Base-by-base conservation (phyloP, 805 yeast genomes). In the Grigorovia humatica region DNA sequence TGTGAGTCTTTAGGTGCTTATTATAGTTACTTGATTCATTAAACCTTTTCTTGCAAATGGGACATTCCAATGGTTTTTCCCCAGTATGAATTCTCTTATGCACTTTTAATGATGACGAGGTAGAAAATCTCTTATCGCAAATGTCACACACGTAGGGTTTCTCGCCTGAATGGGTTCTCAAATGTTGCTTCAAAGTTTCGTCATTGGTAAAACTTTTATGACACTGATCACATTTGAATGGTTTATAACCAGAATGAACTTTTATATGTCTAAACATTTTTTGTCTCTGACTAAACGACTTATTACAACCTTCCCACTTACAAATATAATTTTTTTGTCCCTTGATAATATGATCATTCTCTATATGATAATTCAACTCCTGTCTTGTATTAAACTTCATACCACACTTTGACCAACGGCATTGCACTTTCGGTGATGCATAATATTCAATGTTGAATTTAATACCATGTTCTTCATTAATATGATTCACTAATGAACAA, bases 41-140 rank as follows among this genome's bases (percentile, higher is more conserved):
- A 63, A 91, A 91, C 50, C 87, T 68, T 65, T 87, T 89, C 17
- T 80, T 83, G 65, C 99, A 91, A 1, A 86, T 83, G 55, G 81
- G 82, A 67, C 98, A 91, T 38, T 68, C 71, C 57, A 91, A 71
- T 2, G 97, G 97, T 66, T 85, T 88, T 54, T 85, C 91, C 1
- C 97, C 97, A 0, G 96, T 85, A 67, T 91, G 99, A 1, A 82
- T 82, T 54, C 98, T 74, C 46, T 77, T 68, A 69, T 93, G 98
- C 32, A 91, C 88, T 1, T 88, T 83, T 46, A 90, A 72, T 15
- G 93, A 83, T 4, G 93, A 82, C 30, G 86, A 78, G 1, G 95
- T 88, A 11, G 96, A 85, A 70, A 91, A 91, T 27, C 72, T 65
- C 65, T 88, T 90, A 4, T 78, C 82, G 66, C 99, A 91, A 1